These are phyloP conservation scores for Diaporthe sp. DNA, from an alignment of 2,329 filamentous ascomycete genomes.

Conservation along the genomic window DNA sequence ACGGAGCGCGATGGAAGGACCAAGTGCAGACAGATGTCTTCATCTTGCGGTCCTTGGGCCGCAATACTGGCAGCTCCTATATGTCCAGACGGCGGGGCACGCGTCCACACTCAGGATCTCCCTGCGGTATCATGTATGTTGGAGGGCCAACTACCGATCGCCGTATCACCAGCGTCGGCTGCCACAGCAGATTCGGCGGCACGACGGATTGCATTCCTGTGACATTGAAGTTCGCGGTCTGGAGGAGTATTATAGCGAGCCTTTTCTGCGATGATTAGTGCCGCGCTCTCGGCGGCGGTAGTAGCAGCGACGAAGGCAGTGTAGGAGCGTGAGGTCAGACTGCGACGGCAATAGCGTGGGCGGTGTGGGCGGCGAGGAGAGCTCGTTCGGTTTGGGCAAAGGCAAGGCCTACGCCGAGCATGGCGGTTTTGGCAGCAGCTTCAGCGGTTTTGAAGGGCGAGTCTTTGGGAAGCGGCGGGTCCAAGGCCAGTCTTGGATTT, in stretches of 20 bases:
- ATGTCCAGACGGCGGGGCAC: neutral
- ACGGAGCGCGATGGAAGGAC: too few species aligned
- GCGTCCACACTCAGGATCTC: neutral
- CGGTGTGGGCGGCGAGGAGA: neutral
- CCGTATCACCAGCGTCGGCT: neutral
- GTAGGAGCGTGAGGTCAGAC: neutral
- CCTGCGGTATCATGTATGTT: neutral
- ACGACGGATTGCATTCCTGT: neutral
- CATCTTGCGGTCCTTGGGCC: neutral
- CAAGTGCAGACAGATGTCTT: too few species aligned
- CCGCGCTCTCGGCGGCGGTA: neutral
- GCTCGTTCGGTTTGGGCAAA: neutral
- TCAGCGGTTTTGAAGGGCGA: neutral
- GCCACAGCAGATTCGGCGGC: neutral
- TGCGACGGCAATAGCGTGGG: neutral
- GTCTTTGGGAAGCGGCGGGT: neutral
- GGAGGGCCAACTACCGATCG: neutral
- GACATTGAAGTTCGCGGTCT: neutral
- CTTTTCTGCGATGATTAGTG: neutral
- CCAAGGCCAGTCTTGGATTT: neutral
- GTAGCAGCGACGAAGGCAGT: constrained; percentile 8
- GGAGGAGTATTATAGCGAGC: neutral
- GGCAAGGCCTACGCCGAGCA: neutral
- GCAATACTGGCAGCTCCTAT: neutral
- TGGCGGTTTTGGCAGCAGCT: neutral